Conservation (phyloP, 306 rosid genomes). For the Nissolia schottii region DNA sequence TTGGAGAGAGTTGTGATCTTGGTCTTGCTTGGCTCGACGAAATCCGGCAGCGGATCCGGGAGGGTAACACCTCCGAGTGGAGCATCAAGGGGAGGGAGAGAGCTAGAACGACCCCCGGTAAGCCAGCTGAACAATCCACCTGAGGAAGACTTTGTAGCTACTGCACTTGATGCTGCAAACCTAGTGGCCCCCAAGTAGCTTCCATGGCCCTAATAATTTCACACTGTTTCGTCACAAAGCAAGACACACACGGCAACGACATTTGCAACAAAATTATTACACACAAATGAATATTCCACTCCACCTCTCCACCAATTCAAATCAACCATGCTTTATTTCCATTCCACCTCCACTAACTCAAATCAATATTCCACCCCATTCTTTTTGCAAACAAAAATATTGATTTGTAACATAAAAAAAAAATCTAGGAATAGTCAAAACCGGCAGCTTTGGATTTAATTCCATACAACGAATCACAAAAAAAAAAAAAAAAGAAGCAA, state of each 20-base stretch:
- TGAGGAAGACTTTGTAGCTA: slow-evolving; percentile 47
- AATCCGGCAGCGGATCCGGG: slow-evolving; percentile 68
- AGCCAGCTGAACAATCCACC: slow-evolving; percentile 83
- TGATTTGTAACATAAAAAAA: background rate
- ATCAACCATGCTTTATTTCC: background rate
- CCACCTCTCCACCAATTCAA: background rate
- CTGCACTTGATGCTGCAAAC: slow-evolving; percentile 55
- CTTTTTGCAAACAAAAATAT: background rate
- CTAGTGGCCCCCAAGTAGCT: slow-evolving; percentile 51
- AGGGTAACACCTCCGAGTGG: slow-evolving; percentile 59
- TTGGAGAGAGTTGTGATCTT: slow-evolving; percentile 70
- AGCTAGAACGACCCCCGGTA: slow-evolving; percentile 54
- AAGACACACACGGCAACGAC: background rate
- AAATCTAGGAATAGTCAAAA: background rate
- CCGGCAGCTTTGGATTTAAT: background rate
- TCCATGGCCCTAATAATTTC: slow-evolving; percentile 50
- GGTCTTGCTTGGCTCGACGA: slow-evolving; percentile 71
- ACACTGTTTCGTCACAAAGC: slow-evolving; percentile 4
- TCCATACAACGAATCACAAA: background rate
- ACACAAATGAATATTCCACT: background rate
- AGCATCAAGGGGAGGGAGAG: slow-evolving; percentile 51
- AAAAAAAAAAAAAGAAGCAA: background rate
- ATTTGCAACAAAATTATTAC: background rate
- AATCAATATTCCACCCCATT: background rate
- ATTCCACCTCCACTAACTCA: background rate